Evolutionary conservation across 495 filamentous ascomycete species (phyloP).

Genomic region (Tuber brumale): DNA sequence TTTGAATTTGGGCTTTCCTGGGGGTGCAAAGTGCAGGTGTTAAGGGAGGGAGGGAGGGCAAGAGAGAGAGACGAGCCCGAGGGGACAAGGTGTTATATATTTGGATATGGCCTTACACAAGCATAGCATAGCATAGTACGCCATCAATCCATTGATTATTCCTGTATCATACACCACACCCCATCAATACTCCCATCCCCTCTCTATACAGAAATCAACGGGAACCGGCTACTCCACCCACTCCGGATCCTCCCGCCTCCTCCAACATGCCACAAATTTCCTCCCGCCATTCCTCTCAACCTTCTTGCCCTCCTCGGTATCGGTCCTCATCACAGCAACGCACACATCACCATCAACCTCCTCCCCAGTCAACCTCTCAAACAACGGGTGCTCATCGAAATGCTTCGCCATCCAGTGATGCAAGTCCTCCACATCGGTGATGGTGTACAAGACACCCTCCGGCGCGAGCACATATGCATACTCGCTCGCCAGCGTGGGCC

Average conservation of each 20-base stretch:
- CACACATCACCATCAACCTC: constrained; percentile 68
- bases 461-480: constrained; percentile 84
- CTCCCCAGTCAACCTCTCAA: constrained; percentile 57
- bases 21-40: too few relatives aligned
- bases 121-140: background rate
- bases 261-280: constrained; percentile 82
- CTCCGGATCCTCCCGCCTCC: constrained; percentile 69
- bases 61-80: background rate
- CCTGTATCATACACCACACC: too few relatives aligned
- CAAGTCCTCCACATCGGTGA: constrained; percentile 93
- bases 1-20: background rate
- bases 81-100: background rate
- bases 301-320: constrained; percentile 97
- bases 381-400: constrained; percentile 64
- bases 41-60: background rate
- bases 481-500: constrained; percentile 74
- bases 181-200: background rate
- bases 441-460: constrained; percentile 84
- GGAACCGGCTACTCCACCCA: constrained; percentile 49
- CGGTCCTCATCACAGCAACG: constrained; percentile 70
- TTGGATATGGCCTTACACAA: background rate
- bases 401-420: constrained; percentile 86
- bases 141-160: background rate
- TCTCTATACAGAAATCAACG: constrained; percentile 7
- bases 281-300: constrained; percentile 79